Conservation (phyloP, 2,329 filamentous ascomycete genomes). For the Beauveria sp. region DNA sequence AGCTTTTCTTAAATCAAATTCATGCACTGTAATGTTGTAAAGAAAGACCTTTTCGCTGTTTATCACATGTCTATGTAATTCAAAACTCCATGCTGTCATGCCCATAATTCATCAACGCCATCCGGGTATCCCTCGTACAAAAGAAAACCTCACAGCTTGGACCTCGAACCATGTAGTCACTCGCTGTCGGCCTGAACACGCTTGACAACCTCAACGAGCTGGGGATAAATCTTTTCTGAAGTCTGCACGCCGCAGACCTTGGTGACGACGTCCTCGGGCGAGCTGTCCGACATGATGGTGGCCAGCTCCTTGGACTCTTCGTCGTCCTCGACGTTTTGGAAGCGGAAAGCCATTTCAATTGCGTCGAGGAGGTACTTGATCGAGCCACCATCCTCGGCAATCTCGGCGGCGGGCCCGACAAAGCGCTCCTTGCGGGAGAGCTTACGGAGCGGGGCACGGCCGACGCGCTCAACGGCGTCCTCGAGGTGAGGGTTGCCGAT, state of each 20-base stretch:
- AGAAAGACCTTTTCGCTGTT: not conserved
- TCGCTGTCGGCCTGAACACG: constrained; percentile 65
- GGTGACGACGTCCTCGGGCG: constrained; percentile 65
- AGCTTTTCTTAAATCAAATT: not conserved
- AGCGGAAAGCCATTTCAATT: constrained; percentile 86
- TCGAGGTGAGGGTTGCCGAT: constrained; percentile 92
- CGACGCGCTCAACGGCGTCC: constrained; percentile 90
- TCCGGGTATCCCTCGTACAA: not conserved
- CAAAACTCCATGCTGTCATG: constrained; percentile 4
- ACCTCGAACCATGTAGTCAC: constrained; percentile 24
- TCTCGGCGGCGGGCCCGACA: constrained; percentile 81
- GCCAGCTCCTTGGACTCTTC: constrained; percentile 83
- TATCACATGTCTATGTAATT: not conserved
- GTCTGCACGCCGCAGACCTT: constrained; percentile 76
- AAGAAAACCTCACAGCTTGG: not conserved
- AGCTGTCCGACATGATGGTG: constrained; percentile 70
- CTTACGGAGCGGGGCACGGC: constrained; percentile 93
- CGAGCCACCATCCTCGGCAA: constrained; percentile 72
- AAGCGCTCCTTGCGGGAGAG: constrained; percentile 92
- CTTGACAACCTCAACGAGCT: constrained; percentile 70
- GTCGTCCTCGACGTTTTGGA: constrained; percentile 89
- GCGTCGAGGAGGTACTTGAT: constrained; percentile 70
- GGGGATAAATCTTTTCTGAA: constrained; percentile 67
- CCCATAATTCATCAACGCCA: constrained; percentile 1
- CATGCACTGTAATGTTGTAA: not conserved